Conservation (phyloP, 2,329 filamentous ascomycete species). For the Achaetomium macrosporum region DNA sequence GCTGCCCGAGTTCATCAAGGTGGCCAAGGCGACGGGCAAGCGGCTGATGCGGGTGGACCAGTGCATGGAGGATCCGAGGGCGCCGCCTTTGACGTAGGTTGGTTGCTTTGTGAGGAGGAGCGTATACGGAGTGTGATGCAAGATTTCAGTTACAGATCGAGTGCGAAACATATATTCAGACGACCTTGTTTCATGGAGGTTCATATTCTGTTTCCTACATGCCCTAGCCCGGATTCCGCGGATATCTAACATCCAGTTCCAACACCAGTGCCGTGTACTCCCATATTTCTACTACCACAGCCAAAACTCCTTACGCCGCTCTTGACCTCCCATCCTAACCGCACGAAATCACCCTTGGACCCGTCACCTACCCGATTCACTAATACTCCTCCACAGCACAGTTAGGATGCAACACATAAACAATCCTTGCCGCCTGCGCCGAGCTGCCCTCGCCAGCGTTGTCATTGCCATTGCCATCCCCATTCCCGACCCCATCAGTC, state of each 20-base stretch:
- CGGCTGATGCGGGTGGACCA: conserved; percentile 36
- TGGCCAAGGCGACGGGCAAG: conserved; percentile 59
- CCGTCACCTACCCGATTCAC: conserved; percentile 10
- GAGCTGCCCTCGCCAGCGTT: conserved; percentile 39
- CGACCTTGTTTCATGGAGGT: too few relatives aligned
- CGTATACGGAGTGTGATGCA: neutral
- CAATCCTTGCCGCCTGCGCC: conserved; percentile 45
- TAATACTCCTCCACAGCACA: conserved; percentile 68
- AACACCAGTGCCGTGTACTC: too few relatives aligned
- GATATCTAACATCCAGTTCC: too few relatives aligned
- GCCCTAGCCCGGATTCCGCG: too few relatives aligned
- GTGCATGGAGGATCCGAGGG: conserved; percentile 33
- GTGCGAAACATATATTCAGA: too few relatives aligned
- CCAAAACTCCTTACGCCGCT: too few relatives aligned
- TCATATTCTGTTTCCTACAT: too few relatives aligned
- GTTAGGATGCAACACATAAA: conserved; percentile 93
- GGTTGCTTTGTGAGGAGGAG: neutral
- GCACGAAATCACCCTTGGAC: too few relatives aligned
- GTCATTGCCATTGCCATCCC: conserved; percentile 36
- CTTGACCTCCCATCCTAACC: too few relatives aligned
- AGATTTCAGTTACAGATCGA: too few relatives aligned
- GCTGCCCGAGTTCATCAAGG: conserved; percentile 57
- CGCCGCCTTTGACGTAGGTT: conserved; percentile 24
- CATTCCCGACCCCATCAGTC: conserved; percentile 37
- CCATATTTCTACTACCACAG: too few relatives aligned